These are phyloP conservation scores for Hanseniaspora vineae DNA, from an alignment of 805 yeast genomes.

Conservation along the genomic window DNA sequence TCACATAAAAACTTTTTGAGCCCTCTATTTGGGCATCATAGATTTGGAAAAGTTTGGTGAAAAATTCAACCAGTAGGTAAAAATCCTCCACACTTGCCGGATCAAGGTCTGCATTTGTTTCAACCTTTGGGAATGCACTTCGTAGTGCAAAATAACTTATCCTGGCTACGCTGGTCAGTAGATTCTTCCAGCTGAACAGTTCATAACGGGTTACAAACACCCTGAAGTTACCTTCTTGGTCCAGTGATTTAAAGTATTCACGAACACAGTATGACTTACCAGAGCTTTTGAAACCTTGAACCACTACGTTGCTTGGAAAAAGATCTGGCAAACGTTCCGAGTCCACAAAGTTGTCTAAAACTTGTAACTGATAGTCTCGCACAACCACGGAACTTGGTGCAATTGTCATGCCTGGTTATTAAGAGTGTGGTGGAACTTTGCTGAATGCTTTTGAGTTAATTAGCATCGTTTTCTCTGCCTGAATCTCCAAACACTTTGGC, in stretches of 20 bases:
- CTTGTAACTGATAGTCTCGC: conserved; percentile 16
- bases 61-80: conserved; percentile 13
- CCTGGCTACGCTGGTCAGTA: conserved; percentile 19
- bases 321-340: conserved; percentile 8
- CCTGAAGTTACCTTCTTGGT: conserved; percentile 8
- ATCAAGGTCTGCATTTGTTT: conserved; percentile 6
- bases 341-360: conserved; percentile 13
- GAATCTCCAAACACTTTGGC: no score
- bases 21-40: background rate
- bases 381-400: background rate
- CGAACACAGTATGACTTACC: conserved; percentile 19
- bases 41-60: conserved; percentile 8
- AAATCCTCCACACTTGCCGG: conserved; percentile 21
- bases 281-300: conserved; percentile 19
- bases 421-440: no score
- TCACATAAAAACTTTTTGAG: conserved; percentile 9
- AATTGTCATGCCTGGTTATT: background rate
- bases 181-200: conserved; percentile 21
- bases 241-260: conserved; percentile 8
- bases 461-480: no score
- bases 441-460: background rate
- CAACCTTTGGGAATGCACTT: conserved; percentile 4
- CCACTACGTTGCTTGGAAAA: conserved; percentile 15
- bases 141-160: conserved; percentile 12
- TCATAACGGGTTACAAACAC: conserved; percentile 18